Percentiles rank a stretch among this genome's conserved stretches.
Evolutionary conservation across 768 basidiomycete genomes (phyloP).

Genomic region (Rhodotorula diobovata): DNA sequence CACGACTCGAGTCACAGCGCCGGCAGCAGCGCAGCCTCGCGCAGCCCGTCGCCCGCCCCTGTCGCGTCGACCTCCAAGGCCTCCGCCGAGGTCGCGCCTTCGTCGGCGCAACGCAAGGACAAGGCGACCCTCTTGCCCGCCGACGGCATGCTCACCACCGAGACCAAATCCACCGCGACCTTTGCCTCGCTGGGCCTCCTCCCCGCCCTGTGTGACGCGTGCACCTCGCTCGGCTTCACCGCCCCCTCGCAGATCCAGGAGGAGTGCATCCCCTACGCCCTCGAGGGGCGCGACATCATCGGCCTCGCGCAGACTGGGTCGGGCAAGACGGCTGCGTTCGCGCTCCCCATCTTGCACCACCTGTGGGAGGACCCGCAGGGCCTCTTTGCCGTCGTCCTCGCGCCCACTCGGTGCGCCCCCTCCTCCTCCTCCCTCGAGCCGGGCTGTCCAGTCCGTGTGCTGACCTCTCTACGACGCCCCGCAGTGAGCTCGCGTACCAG

Average conservation of each 20-base stretch:
- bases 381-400: conserved; percentile 85
- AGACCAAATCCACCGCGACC: conserved; percentile 46
- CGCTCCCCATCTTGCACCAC: conserved; percentile 89
- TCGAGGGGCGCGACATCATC: conserved; percentile 90
- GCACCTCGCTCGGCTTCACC: conserved; percentile 74
- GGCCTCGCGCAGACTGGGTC: conserved; percentile 97
- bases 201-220: conserved; percentile 77
- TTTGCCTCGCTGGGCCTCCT: conserved; percentile 86
- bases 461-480: not conserved
- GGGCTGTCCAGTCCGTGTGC: not conserved
- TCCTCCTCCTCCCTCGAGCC: conserved; percentile 74
- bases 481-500: conserved; percentile 88
- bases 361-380: conserved; percentile 93
- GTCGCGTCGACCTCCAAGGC: conserved; percentile 20
- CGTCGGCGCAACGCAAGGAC: not conserved
- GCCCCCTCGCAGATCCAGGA: conserved; percentile 86
- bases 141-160: conserved; percentile 16
- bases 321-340: conserved; percentile 97
- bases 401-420: conserved; percentile 67
- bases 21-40: conserved; percentile 1
- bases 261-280: conserved; percentile 75
- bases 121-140: not conserved
- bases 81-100: conserved; percentile 4
- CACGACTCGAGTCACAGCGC: not conserved
- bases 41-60: conserved; percentile 3